phyloP scores from a whole-genome alignment of 208 protist species.

The Trypanosoma grayi region DNA sequence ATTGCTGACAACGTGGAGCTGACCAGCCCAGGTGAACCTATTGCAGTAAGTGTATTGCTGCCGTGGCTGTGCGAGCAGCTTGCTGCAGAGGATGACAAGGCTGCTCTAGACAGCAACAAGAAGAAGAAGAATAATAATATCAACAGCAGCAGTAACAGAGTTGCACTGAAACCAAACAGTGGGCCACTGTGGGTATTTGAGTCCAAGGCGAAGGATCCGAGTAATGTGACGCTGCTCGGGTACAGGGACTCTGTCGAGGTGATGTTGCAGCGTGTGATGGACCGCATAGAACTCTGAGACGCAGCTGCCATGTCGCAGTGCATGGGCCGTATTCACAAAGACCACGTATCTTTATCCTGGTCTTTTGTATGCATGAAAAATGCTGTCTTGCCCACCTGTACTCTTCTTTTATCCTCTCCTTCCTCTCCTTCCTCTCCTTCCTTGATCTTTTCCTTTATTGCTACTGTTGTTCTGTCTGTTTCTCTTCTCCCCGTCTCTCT shows the following conservation, averaged over 20 bases:
- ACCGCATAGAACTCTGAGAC: conserved; percentile 33
- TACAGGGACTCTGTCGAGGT: conserved; percentile 51
- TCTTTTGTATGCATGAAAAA: no score
- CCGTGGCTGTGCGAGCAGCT: conserved; percentile 24
- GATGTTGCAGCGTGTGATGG: conserved; percentile 63
- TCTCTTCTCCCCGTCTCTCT: no score
- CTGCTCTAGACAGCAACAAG: background rate
- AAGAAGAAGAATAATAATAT: background rate
- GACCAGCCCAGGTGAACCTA: conserved; percentile 1
- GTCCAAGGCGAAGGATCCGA: conserved; percentile 47
- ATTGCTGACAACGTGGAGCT: conserved; percentile 18
- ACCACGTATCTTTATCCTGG: no score
- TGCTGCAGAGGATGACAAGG: background rate
- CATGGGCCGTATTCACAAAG: no score
- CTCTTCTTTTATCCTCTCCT: no score
- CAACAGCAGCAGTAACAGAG: background rate
- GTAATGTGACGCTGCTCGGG: conserved; percentile 65
- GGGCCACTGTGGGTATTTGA: conserved; percentile 69
- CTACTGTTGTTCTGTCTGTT: background rate
- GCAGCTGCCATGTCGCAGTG: no score
- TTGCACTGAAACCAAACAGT: conserved; percentile 29
- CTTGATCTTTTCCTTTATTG: conserved; percentile 4
- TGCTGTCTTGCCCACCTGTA: no score
- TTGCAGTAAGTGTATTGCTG: conserved; percentile 3
- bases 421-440: background rate